Percentiles rank a stretch among this genome's conserved stretches.
phyloP scores from a whole-genome alignment of 352 stramenopile genomes.

The Phytophthora fragariaefolia region DNA sequence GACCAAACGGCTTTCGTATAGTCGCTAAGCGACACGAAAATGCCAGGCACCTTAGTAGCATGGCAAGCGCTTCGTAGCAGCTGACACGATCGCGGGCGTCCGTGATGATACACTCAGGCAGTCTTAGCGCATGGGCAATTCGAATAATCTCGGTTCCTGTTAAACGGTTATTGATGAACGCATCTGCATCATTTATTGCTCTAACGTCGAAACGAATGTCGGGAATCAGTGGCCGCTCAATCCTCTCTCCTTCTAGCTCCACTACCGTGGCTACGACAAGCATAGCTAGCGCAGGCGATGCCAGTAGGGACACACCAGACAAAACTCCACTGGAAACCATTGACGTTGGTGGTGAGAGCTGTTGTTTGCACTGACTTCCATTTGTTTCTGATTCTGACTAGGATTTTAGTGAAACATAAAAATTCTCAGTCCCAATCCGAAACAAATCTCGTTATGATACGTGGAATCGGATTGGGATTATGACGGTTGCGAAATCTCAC shows the following conservation, averaged over 20 bases:
- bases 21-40: background rate
- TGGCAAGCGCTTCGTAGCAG: slow-evolving; percentile 4
- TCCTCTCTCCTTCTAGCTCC: slow-evolving; percentile 1
- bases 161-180: background rate
- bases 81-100: background rate
- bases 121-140: background rate
- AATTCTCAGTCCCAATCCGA: too few relatives aligned
- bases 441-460: too few relatives aligned
- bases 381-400: too few relatives aligned
- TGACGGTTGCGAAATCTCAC: too few relatives aligned
- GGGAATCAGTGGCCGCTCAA: slow-evolving; percentile 9
- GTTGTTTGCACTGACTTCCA: too few relatives aligned
- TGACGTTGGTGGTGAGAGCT: too few relatives aligned
- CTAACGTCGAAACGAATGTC: slow-evolving; percentile 5
- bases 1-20: slow-evolving; percentile 4
- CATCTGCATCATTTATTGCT: background rate
- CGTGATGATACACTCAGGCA: background rate
- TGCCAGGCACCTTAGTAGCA: too few relatives aligned
- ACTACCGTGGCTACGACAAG: background rate
- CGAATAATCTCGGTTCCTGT: background rate
- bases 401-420: too few relatives aligned
- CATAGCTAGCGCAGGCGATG: background rate
- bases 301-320: too few relatives aligned
- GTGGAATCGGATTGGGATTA: too few relatives aligned
- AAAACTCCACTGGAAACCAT: too few relatives aligned